Conservation (phyloP, 495 filamentous ascomycete species). For the Aspergillus campestris region DNA sequence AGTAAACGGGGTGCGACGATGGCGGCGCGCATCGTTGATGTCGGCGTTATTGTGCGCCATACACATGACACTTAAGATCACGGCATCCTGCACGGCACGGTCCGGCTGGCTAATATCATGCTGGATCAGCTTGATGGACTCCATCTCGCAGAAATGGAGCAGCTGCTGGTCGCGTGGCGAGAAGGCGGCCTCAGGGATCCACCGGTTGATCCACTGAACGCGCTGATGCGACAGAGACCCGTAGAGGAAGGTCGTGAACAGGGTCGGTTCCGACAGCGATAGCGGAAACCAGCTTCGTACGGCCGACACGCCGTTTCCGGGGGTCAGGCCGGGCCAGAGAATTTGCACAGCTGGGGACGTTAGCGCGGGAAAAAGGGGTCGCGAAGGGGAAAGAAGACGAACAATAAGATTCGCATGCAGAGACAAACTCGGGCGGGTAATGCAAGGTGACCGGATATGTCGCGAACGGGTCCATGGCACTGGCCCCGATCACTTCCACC, state of each 20-base stretch:
- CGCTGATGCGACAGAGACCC: slow-evolving; percentile 34
- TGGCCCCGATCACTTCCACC: slow-evolving; percentile 19
- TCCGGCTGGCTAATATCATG: slow-evolving; percentile 22
- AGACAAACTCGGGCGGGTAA: slow-evolving; percentile 18
- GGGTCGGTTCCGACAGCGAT: slow-evolving; percentile 25
- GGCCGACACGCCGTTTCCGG: slow-evolving; percentile 8
- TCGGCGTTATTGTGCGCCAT: slow-evolving; percentile 34
- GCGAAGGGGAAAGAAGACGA: neutral
- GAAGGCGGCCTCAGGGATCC: slow-evolving; percentile 15
- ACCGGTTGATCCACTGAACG: slow-evolving; percentile 26
- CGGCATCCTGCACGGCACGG: slow-evolving; percentile 26
- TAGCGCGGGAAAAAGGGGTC: neutral
- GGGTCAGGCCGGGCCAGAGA: slow-evolving; percentile 31
- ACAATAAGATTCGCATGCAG: slow-evolving; percentile 20
- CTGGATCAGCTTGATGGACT: slow-evolving; percentile 31
- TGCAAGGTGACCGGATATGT: slow-evolving; percentile 14
- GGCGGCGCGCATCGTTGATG: slow-evolving; percentile 3
- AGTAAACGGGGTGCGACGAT: slow-evolving; percentile 22
- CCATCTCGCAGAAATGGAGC: slow-evolving; percentile 26
- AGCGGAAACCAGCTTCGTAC: slow-evolving; percentile 24
- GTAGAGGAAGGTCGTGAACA: slow-evolving; percentile 33
- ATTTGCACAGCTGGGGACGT: slow-evolving; percentile 16
- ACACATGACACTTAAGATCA: slow-evolving; percentile 33
- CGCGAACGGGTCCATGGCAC: slow-evolving; percentile 24
- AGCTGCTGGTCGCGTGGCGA: slow-evolving; percentile 18